phyloP scores from a whole-genome alignment of 129 eudicot species.

The Artemisia annua region DNA sequence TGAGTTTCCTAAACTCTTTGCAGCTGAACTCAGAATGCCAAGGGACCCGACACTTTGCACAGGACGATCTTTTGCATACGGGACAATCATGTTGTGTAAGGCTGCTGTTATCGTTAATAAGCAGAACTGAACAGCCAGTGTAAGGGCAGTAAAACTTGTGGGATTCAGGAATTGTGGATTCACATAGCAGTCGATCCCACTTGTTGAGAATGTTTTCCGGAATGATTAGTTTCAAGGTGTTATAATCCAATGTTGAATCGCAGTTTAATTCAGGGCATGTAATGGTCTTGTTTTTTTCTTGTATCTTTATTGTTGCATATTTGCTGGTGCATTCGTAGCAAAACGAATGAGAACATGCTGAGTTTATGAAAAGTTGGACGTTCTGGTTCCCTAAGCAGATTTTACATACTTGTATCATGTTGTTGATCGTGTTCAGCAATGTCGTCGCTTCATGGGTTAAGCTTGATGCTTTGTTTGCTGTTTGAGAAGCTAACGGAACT shows the following conservation, averaged over 20 bases:
- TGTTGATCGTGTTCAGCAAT: not conserved
- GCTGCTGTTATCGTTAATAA: constrained; percentile 34
- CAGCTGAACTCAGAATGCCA: constrained; percentile 59
- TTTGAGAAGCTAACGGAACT: constrained; percentile 27
- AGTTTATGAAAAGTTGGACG: constrained; percentile 27
- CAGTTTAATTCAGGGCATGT: constrained; percentile 46
- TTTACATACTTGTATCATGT: constrained; percentile 23
- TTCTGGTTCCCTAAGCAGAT: constrained; percentile 43
- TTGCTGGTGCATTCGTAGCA: constrained; percentile 42
- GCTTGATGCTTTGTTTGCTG: not conserved
- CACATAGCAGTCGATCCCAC: constrained; percentile 50
- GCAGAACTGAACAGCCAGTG: constrained; percentile 41
- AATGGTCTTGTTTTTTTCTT: constrained; percentile 32
- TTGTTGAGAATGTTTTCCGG: constrained; percentile 27
- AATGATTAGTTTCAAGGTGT: constrained; percentile 33
- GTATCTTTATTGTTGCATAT: constrained; percentile 44
- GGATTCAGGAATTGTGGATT: constrained; percentile 48
- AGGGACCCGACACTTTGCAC: constrained; percentile 53
- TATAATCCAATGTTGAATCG: constrained; percentile 26
- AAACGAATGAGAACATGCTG: constrained; percentile 41
- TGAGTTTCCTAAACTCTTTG: constrained; percentile 43
- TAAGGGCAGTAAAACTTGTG: constrained; percentile 51
- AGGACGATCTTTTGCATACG: constrained; percentile 37
- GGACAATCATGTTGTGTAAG: constrained; percentile 35
- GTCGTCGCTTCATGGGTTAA: constrained; percentile 9